A percentile compares a stretch with the other conserved stretches of the same genome.
phyloP scores from a whole-genome alignment of 129 eudicot species.

The Flaveria ramosissima region DNA sequence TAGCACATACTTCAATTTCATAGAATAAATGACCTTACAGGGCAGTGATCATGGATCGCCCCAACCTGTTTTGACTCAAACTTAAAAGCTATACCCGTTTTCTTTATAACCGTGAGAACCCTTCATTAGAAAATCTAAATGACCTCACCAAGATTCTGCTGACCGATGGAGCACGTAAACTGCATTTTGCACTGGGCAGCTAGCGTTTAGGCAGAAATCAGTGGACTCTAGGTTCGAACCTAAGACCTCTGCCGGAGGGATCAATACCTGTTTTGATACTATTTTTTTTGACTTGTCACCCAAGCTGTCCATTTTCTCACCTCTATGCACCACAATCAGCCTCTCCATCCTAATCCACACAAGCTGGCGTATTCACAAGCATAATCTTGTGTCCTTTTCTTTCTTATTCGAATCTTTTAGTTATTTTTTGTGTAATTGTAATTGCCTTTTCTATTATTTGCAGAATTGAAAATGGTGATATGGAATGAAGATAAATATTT shows the following conservation, averaged over 20 bases:
- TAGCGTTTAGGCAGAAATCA: not conserved
- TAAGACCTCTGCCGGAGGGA: not conserved
- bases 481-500: slow-evolving; percentile 68
- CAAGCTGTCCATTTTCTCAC: not conserved
- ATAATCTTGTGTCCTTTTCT: not conserved
- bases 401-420: not conserved
- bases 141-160: not conserved
- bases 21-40: not conserved
- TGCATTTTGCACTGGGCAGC: no score
- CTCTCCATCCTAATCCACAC: not conserved
- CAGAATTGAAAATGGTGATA: slow-evolving; percentile 58
- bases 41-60: not conserved
- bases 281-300: not conserved
- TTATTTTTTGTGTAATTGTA: not conserved
- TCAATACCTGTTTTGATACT: not conserved
- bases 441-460: slow-evolving; percentile 6
- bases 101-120: not conserved
- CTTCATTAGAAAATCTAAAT: no score
- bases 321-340: not conserved
- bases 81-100: not conserved
- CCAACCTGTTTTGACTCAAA: not conserved
- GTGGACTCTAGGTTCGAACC: not conserved
- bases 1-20: not conserved
- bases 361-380: not conserved
- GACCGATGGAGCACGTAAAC: no score